Percentiles rank a stretch among this genome's conserved stretches.
Evolutionary conservation across 2,329 filamentous ascomycete genomes (phyloP).

Genomic region (Myotisia sp.): DNA sequence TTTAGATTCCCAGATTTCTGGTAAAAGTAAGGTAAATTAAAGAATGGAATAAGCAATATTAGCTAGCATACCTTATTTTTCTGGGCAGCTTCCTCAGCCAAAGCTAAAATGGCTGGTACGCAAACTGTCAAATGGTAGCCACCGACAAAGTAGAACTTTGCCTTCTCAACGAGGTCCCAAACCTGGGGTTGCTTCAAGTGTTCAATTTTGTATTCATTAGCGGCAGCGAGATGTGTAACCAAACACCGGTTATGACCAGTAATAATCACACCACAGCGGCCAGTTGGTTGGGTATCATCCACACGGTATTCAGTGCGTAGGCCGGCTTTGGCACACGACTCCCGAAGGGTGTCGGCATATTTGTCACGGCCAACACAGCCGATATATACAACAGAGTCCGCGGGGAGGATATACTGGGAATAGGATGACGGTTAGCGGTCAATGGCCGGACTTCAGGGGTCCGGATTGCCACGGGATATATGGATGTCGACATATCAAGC

Average conservation of each 20-base stretch:
- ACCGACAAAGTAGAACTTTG: constrained; percentile 81
- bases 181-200: constrained; percentile 84
- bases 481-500: neutral
- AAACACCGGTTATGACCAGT: constrained; percentile 91
- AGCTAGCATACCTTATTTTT: constrained; percentile 67
- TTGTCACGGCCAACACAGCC: constrained; percentile 93
- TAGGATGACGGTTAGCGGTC: constrained; percentile 4
- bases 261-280: constrained; percentile 90
- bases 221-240: constrained; percentile 87
- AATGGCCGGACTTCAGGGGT: constrained; percentile 7
- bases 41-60: neutral
- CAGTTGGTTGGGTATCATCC: constrained; percentile 69
- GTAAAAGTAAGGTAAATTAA: no score
- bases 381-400: constrained; percentile 82
- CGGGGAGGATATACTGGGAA: constrained; percentile 69
- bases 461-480: neutral
- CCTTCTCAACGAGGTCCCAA: constrained; percentile 82
- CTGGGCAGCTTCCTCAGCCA: constrained; percentile 75
- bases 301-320: constrained; percentile 90
- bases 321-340: constrained; percentile 75
- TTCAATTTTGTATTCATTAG: constrained; percentile 91
- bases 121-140: constrained; percentile 97
- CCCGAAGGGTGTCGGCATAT: constrained; percentile 75
- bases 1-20: neutral
- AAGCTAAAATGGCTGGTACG: constrained; percentile 73